These are phyloP conservation scores for Brachypodium distachyon DNA, from an alignment of 202 grass and related monocot species.

Conservation along the genomic window DNA sequence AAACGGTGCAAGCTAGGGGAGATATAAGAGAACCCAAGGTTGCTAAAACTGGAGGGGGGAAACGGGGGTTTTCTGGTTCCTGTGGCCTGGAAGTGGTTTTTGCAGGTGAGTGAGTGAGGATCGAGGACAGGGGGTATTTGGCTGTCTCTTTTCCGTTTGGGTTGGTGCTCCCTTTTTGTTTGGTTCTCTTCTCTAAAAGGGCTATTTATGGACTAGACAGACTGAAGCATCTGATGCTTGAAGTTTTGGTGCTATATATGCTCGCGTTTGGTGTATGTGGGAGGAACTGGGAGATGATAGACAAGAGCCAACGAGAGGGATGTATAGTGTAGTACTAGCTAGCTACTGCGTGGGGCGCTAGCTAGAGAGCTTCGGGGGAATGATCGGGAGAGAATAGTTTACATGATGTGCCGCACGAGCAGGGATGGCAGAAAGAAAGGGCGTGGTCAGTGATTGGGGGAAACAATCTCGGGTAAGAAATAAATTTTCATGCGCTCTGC, in stretches of 20 bases:
- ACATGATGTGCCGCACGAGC: background rate
- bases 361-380: background rate
- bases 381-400: background rate
- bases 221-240: conserved; percentile 5
- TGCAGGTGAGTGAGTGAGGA: conserved; percentile 12
- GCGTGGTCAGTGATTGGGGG: background rate
- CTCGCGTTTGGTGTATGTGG: background rate
- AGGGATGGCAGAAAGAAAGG: background rate
- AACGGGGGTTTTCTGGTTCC: conserved; percentile 28
- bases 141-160: background rate
- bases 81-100: conserved; percentile 43
- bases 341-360: background rate
- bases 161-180: background rate
- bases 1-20: background rate
- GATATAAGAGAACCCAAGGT: conserved; percentile 20
- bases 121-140: background rate
- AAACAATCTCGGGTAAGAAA: too few relatives aligned
- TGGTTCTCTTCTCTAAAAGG: background rate
- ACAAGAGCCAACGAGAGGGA: background rate
- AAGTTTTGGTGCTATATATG: background rate
- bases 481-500: too few relatives aligned
- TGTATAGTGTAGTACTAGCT: too few relatives aligned
- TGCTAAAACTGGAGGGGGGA: conserved; percentile 36
- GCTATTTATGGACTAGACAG: background rate
- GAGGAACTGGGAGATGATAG: background rate